These are phyloP conservation scores for Capsicum pubescens DNA, from an alignment of 257 asterid genomes.

Conservation along the genomic window DNA sequence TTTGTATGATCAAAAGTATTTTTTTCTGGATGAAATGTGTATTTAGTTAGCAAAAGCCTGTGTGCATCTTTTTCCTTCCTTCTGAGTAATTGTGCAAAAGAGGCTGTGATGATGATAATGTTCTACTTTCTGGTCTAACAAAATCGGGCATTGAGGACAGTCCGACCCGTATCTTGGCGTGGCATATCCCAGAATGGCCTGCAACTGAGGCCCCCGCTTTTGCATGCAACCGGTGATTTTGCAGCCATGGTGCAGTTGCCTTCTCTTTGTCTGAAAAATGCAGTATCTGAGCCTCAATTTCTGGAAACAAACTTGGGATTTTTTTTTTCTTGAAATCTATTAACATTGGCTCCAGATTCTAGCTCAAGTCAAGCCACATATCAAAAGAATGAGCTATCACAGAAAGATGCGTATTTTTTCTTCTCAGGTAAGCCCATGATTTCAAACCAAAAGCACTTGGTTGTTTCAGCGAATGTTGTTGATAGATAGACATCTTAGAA, in stretches of 20 bases:
- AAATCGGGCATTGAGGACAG: neutral
- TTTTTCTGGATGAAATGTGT: slow-evolving; percentile 13
- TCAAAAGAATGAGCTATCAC: neutral
- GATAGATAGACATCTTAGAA: neutral
- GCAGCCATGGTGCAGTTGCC: slow-evolving; percentile 32
- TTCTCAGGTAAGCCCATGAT: neutral
- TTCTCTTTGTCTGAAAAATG: neutral
- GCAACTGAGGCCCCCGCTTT: neutral
- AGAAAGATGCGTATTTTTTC: neutral
- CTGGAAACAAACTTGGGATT: neutral
- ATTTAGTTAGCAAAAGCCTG: neutral
- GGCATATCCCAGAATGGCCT: neutral
- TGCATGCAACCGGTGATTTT: slow-evolving; percentile 26
- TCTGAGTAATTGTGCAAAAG: neutral
- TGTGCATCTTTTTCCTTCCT: neutral
- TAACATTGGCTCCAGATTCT: neutral
- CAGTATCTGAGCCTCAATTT: too few species aligned
- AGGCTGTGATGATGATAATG: neutral
- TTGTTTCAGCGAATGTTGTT: neutral
- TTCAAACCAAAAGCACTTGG: neutral
- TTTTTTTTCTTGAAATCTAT: neutral
- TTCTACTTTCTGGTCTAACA: neutral
- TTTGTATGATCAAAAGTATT: neutral
- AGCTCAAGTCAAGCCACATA: neutral
- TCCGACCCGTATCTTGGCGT: neutral